A percentile compares a stretch with the other conserved stretches of the same genome.
phyloP scores from a whole-genome alignment of 2,329 filamentous ascomycete species.

The Cordyceps cateniannulata region DNA sequence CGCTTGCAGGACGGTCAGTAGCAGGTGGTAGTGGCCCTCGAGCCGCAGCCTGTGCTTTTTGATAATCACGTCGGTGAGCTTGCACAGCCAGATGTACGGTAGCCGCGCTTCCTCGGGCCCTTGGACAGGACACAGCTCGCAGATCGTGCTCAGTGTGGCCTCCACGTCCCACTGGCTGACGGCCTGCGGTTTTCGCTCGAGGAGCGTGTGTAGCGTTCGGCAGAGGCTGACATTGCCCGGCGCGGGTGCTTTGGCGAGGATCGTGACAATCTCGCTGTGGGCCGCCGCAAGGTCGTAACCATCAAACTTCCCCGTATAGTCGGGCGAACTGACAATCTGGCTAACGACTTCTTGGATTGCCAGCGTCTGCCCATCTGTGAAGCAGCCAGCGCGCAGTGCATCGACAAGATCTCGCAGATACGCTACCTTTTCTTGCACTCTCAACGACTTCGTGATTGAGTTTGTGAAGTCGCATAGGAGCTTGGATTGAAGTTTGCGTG shows the following conservation, averaged over 20 bases:
- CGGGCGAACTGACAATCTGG: slow-evolving; percentile 30
- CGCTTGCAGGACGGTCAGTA: slow-evolving; percentile 46
- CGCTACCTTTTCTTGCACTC: slow-evolving; percentile 25
- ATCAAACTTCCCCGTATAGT: slow-evolving; percentile 21
- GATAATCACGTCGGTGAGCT: slow-evolving; percentile 49
- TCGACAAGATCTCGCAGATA: slow-evolving; percentile 35
- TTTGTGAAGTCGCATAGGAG: slow-evolving; percentile 27
- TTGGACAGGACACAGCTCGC: slow-evolving; percentile 24
- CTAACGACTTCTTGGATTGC: slow-evolving; percentile 37
- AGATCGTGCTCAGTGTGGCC: slow-evolving; percentile 40
- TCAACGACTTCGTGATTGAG: slow-evolving; percentile 27
- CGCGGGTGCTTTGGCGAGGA: slow-evolving; percentile 20
- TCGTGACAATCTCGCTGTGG: slow-evolving; percentile 36
- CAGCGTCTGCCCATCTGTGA: slow-evolving; percentile 34
- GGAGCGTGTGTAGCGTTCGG: slow-evolving; percentile 36
- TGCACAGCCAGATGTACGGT: slow-evolving; percentile 42
- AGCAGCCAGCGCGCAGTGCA: slow-evolving; percentile 23
- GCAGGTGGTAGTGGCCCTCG: slow-evolving; percentile 55
- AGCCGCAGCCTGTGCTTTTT: slow-evolving; percentile 54
- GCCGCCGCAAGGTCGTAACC: slow-evolving; percentile 33
- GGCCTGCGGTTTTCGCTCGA: slow-evolving; percentile 42
- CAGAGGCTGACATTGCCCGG: slow-evolving; percentile 32
- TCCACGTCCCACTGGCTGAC: slow-evolving; percentile 56
- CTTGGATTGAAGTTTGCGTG: slow-evolving; percentile 23
- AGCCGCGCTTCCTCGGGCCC: slow-evolving; percentile 18